Conservation (phyloP, 352 stramenopile genomes). For the Phytopythium delawarense region DNA sequence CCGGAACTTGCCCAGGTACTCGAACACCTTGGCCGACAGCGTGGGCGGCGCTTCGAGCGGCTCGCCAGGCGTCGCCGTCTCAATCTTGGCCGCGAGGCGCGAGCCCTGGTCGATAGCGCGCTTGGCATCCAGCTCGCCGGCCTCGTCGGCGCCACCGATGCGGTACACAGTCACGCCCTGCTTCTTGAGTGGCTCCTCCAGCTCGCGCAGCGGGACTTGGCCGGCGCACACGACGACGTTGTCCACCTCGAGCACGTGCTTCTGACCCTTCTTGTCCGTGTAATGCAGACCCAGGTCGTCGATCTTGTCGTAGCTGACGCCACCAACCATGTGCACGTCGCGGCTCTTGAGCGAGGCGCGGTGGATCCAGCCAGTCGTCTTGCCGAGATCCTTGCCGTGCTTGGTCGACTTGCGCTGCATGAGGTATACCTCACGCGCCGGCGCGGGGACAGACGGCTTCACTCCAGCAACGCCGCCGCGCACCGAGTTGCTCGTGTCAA, state of each 20-base stretch:
- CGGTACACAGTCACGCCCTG: conserved; percentile 86
- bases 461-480: conserved; percentile 82
- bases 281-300: conserved; percentile 94
- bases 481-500: conserved; percentile 81
- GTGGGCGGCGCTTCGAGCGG: conserved; percentile 33
- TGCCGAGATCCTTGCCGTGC: conserved; percentile 89
- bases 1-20: conserved; percentile 45
- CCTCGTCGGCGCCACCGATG: conserved; percentile 94
- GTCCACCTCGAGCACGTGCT: conserved; percentile 91
- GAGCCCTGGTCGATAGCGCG: conserved; percentile 96
- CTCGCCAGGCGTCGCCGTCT: conserved; percentile 75
- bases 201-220: conserved; percentile 88
- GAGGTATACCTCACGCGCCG: conserved; percentile 88
- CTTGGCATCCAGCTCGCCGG: conserved; percentile 96
- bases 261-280: conserved; percentile 80
- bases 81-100: conserved; percentile 76
- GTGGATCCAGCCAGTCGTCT: conserved; percentile 98
- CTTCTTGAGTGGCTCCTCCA: conserved; percentile 79
- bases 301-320: conserved; percentile 94
- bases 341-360: conserved; percentile 88
- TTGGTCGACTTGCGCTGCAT: conserved; percentile 95
- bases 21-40: conserved; percentile 44
- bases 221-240: conserved; percentile 96
- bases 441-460: conserved; percentile 28
- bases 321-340: conserved; percentile 91